phyloP scores from a whole-genome alignment of 164 flowering plant genomes.

The Dillenia suffruticosa region DNA sequence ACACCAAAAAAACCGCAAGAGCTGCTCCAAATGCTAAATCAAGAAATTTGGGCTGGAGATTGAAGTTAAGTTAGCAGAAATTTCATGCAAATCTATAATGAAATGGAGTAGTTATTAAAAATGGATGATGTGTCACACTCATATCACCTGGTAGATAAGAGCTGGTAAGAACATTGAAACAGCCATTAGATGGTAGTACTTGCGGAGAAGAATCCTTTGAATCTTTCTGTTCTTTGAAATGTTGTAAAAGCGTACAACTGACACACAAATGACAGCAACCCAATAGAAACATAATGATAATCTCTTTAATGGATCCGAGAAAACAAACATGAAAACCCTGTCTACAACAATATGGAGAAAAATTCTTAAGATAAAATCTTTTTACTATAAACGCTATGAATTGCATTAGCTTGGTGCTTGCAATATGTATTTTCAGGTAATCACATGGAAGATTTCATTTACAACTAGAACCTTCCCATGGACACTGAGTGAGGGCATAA shows the following conservation, averaged over 20 bases:
- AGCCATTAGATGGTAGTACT: slow-evolving; percentile 94
- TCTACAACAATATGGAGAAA: neutral
- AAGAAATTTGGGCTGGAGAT: slow-evolving; percentile 78
- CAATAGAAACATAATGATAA: slow-evolving; percentile 72
- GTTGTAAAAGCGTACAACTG: slow-evolving; percentile 72
- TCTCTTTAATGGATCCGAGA: slow-evolving; percentile 75
- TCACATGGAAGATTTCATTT: neutral
- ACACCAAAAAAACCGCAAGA: slow-evolving; percentile 74
- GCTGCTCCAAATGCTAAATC: slow-evolving; percentile 95
- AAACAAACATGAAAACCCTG: slow-evolving; percentile 75
- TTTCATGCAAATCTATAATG: neutral
- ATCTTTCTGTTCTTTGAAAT: slow-evolving; percentile 82
- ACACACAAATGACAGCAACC: slow-evolving; percentile 56
- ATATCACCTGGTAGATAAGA: slow-evolving; percentile 71
- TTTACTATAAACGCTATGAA: neutral
- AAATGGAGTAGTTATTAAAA: neutral
- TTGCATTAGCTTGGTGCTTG: neutral
- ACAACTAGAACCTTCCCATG: neutral
- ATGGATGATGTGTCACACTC: neutral
- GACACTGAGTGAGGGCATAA: too few species aligned
- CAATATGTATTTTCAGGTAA: neutral
- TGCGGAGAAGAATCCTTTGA: slow-evolving; percentile 94
- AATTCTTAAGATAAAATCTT: neutral
- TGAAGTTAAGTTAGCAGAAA: neutral
- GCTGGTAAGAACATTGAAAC: slow-evolving; percentile 93